Evolutionary conservation across 140 eudicot species (phyloP), one percentile per base, ranked within the genome.

Genomic region (Stevia rebaudiana): DNA sequence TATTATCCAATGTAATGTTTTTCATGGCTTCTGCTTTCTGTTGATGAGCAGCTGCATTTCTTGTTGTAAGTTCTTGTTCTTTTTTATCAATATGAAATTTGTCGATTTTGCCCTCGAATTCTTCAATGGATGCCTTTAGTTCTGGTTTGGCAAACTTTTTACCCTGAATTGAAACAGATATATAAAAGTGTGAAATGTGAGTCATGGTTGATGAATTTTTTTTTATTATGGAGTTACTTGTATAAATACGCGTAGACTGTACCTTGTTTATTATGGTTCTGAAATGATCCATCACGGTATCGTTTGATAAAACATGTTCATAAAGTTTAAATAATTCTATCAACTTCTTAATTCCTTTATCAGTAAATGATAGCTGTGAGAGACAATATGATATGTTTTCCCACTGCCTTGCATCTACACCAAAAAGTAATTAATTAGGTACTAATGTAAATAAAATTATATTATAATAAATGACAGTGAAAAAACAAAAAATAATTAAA

Each of bases 81-180:
- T 87, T 88, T 77, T 77, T 92, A 47, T 92, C 98, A 22, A 69
- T 48, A 68, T 92, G 96, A 41, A 72, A 87, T 70, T 77, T 83
- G 79, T 67, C 61, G 23, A 92, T 68, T 81, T 88, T 92, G 31
- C 84, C 96, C 77, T 92, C 98, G 17, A 87, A 92, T 80, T 92
- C 98, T 51, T 92, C 98, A 16, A 92, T 83, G 65, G 78, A 70
- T 21, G 83, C 56, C 73, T 92, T 92, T 15, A 87, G 75, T 49
- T 92, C 96, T 67, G 88, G 95, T 74, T 92, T 92, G 8, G 96
- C 96, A 88, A 83, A 92, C 78, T 92, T 92, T 75, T 92, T 92
- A 11, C 78, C 96, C 98, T 92, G 76, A 54, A 56, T n/a, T n/a
- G n/a, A 39, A 24, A 15, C 52, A 21, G 28, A 50, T 13, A 11